phyloP scores from a whole-genome alignment of 768 basidiomycete genomes.

The Xerocomus spinulosus region DNA sequence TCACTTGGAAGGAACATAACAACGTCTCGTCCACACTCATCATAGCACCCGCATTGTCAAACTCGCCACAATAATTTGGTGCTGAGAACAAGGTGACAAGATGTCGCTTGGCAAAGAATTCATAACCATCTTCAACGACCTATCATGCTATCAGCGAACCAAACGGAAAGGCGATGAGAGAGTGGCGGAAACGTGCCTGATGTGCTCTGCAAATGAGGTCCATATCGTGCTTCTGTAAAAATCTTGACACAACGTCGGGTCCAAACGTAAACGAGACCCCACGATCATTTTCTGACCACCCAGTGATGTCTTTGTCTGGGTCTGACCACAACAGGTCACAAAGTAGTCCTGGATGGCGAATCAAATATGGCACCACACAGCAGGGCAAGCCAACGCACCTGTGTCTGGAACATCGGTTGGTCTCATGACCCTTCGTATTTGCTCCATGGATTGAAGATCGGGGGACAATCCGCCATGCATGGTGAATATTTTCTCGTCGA shows the following conservation, averaged over 20 bases:
- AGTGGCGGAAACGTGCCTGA: slow-evolving; percentile 57
- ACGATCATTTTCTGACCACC: slow-evolving; percentile 99
- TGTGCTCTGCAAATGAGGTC: slow-evolving; percentile 98
- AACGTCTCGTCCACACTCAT: slow-evolving; percentile 99
- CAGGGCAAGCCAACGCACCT: slow-evolving; percentile 44
- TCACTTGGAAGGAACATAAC: slow-evolving; percentile 95
- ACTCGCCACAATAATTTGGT: slow-evolving; percentile 93
- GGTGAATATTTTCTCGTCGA: slow-evolving; percentile 99
- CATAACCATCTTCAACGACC: slow-evolving; percentile 99
- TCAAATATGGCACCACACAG: slow-evolving; percentile 1
- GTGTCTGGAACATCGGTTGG: slow-evolving; percentile 99
- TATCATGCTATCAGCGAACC: slow-evolving; percentile 27
- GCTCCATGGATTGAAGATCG: slow-evolving; percentile 98
- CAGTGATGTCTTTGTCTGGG: slow-evolving; percentile 98
- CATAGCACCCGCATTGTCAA: slow-evolving; percentile 99
- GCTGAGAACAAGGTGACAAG: slow-evolving; percentile 96
- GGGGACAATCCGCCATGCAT: slow-evolving; percentile 99
- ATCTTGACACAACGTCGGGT: slow-evolving; percentile 95
- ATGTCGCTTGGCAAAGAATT: slow-evolving; percentile 98
- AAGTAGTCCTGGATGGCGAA: slow-evolving; percentile 59
- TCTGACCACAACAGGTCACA: slow-evolving; percentile 99
- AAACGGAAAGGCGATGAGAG: neutral
- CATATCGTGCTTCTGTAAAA: slow-evolving; percentile 99
- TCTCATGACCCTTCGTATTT: slow-evolving; percentile 98
- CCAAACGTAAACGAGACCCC: slow-evolving; percentile 99